Base-by-base conservation (phyloP, 768 basidiomycete genomes). In the Strobilomyces echinocephalus region DNA sequence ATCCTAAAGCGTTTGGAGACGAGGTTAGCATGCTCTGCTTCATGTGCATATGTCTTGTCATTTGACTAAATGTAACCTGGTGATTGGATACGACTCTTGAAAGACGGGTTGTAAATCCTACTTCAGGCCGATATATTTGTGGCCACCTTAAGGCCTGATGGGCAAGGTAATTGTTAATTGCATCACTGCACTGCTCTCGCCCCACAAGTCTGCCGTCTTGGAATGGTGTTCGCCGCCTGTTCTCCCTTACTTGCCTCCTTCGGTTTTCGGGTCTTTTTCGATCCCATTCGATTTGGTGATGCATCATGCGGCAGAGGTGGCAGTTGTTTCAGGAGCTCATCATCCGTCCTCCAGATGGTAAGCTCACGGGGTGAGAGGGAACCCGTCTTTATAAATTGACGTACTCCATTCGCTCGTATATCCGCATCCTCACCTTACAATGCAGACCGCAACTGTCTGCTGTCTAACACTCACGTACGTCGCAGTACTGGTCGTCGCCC, bases 401-500 rank as follows among this genome's bases (percentile, higher is more conserved):
- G 2, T 33, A 50, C 5, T 30, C 14, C 24, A 41, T 42, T 10
- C 18, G 10, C 15, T 2, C 20, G 47, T 34, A 11, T 41, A 34
- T 16, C 21, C 39, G 11, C 26, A 39, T 18, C 28, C 42, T 30
- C 45, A 40, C 34, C 7, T 46, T 10, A 7, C 14, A 16, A 61
- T 64, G 59, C 46, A 24, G 53, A 31, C 51, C 8, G 4, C 50
- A 45, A n/a, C 28, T 14, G 45, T 42, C 12, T 61, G 18, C 10
- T 15, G 52, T 11, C 9, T 63, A 8, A 24, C 38, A 6, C 30
- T 62, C 14, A 39, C 43, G 12, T 54, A 30, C 40, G 26, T 61
- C 11, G 52, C 59, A 18, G 53, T 24, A 8, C 42, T 64, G 24
- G 51, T 52, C 21, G 41, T 61, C 26, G 33, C 41, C 35, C 51